Percentiles rank a stretch among this genome's conserved stretches.
These are phyloP conservation scores for Circinella umbellata DNA, from an alignment of 371 early-diverging fungal species.

Conservation along the genomic window DNA sequence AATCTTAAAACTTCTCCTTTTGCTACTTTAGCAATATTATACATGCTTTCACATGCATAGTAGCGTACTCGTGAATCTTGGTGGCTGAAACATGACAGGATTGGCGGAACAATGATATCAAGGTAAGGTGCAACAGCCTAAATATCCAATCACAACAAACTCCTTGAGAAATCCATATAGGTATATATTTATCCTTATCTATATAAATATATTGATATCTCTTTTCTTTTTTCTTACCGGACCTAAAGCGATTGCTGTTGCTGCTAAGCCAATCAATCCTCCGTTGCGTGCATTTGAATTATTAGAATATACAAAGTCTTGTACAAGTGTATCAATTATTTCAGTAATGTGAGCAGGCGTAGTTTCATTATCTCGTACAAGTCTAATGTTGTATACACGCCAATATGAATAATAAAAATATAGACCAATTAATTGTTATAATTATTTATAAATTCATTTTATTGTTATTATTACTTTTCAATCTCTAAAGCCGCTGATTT, in stretches of 20 bases:
- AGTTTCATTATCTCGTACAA: conserved; percentile 69
- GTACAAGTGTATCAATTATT: conserved; percentile 74
- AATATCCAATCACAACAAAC: too few species aligned
- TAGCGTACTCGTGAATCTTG: conserved; percentile 91
- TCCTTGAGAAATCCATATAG: too few species aligned
- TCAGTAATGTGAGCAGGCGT: conserved; percentile 59
- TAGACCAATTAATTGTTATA: too few species aligned
- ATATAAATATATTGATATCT: too few species aligned
- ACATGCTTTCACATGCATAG: conserved; percentile 95
- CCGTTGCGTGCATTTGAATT: conserved; percentile 86
- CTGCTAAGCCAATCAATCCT: conserved; percentile 90
- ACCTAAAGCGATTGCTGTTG: conserved; percentile 86
- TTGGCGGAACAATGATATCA: conserved; percentile 86
- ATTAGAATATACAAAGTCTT: conserved; percentile 84
- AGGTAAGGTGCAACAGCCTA: conserved; percentile 71
- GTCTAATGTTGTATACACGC: conserved; percentile 17
- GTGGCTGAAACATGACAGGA: conserved; percentile 84
- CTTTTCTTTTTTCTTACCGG: conserved; percentile 47
- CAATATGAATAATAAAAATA: neutral
- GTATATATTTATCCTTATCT: too few species aligned
- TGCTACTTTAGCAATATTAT: conserved; percentile 94
- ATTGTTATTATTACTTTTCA: conserved; percentile 58
- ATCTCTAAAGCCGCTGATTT: conserved; percentile 89
- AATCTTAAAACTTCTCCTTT: conserved; percentile 79
- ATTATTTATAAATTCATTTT: neutral